Percentiles rank a stretch among this genome's conserved stretches.
Evolutionary conservation across 495 filamentous ascomycete species (phyloP).

Genomic region (Daldinia bambusicola): DNA sequence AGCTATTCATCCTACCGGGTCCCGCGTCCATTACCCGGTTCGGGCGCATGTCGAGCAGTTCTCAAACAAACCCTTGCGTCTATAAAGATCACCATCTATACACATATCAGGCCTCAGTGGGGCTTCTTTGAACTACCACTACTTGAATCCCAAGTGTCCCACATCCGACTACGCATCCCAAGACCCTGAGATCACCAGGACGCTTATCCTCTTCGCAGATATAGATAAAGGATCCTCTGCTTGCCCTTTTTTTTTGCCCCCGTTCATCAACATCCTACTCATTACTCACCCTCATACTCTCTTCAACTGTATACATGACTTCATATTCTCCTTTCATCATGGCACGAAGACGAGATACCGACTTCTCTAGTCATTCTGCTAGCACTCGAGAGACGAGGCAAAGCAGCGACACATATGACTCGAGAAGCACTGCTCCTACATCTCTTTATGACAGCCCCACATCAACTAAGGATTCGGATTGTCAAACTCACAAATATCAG

Average conservation of each 20-base stretch:
- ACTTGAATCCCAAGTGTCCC: conserved; percentile 40
- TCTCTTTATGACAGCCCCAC: conserved; percentile 67
- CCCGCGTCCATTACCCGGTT: conserved; percentile 39
- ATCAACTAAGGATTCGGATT: conserved; percentile 58
- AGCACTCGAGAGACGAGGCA: conserved; percentile 69
- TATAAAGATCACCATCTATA: conserved; percentile 38
- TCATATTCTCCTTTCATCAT: conserved; percentile 39
- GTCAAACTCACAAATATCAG: conserved; percentile 51
- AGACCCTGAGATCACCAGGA: conserved; percentile 42
- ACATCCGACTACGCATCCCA: conserved; percentile 38
- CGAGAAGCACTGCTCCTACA: conserved; percentile 75
- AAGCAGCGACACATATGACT: conserved; percentile 71
- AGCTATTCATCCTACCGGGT: conserved; percentile 40
- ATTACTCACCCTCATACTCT: conserved; percentile 1
- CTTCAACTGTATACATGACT: conserved; percentile 33
- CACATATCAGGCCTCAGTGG: conserved; percentile 48
- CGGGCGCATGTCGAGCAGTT: conserved; percentile 45
- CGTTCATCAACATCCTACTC: conserved; percentile 17
- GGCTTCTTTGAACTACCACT: conserved; percentile 38
- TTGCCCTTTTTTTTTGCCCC: conserved; percentile 5
- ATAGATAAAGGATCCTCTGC: conserved; percentile 42
- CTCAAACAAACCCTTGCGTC: conserved; percentile 45
- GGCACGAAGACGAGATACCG: conserved; percentile 45
- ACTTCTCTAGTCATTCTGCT: conserved; percentile 53
- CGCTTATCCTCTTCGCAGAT: conserved; percentile 25